A percentile compares a stretch with the other conserved stretches of the same genome.
phyloP scores from a whole-genome alignment of 495 filamentous ascomycete genomes.

The Aspergillus ostianus region DNA sequence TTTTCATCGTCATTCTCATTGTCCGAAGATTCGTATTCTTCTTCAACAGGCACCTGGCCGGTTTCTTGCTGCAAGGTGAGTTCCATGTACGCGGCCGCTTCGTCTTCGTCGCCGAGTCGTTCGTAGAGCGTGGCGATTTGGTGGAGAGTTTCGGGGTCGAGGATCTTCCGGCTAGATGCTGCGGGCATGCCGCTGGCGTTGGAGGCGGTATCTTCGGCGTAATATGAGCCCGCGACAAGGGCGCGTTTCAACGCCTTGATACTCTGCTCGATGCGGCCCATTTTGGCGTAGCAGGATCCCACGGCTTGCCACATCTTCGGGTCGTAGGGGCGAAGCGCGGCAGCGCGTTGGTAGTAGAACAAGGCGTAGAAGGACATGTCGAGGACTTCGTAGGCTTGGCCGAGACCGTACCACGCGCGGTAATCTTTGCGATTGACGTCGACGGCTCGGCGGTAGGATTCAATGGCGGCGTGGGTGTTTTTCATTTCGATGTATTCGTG shows the following conservation, averaged over 20 bases:
- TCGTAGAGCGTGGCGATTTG: constrained; percentile 92
- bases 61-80: constrained; percentile 84
- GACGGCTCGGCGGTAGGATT: constrained; percentile 93
- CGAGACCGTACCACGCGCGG: constrained; percentile 96
- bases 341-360: constrained; percentile 96
- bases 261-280: constrained; percentile 76
- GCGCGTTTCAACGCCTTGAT: constrained; percentile 95
- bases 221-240: constrained; percentile 77
- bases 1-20: constrained; percentile 38
- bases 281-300: constrained; percentile 83
- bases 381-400: constrained; percentile 94
- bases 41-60: constrained; percentile 46
- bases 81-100: constrained; percentile 92
- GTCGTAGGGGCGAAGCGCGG: constrained; percentile 85
- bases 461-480: constrained; percentile 97
- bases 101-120: constrained; percentile 65
- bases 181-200: constrained; percentile 21
- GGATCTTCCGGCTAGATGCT: constrained; percentile 44
- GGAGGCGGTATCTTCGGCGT: constrained; percentile 54
- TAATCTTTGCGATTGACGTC: constrained; percentile 97
- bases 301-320: constrained; percentile 99
- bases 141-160: constrained; percentile 87
- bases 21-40: constrained; percentile 31
- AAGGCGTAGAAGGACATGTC: constrained; percentile 97
- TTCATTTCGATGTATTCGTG: constrained; percentile 99